phyloP scores from a whole-genome alignment of 768 basidiomycete genomes.

The Tephrocybe sp. region DNA sequence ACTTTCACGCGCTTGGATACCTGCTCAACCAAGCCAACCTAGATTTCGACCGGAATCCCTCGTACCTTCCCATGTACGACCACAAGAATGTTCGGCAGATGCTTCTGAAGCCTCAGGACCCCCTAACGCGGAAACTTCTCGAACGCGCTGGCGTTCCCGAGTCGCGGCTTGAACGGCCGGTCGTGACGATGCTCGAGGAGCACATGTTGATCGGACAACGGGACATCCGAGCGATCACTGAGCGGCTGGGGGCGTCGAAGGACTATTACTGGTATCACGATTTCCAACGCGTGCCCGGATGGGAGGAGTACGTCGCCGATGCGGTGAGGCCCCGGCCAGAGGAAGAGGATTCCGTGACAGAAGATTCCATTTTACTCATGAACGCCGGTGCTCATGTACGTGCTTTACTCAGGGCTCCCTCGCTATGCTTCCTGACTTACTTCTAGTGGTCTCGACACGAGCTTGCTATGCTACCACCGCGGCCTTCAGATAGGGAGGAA shows the following conservation, averaged over 20 bases:
- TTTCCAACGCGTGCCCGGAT: slow-evolving; percentile 25
- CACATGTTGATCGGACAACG: slow-evolving; percentile 26
- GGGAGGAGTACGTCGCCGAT: slow-evolving; percentile 25
- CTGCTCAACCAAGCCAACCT: slow-evolving; percentile 23
- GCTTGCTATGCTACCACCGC: slow-evolving; percentile 26
- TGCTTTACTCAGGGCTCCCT: not conserved
- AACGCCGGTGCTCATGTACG: slow-evolving; percentile 29
- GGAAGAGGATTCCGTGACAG: slow-evolving; percentile 23
- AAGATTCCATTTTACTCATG: slow-evolving; percentile 28
- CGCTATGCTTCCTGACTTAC: not conserved
- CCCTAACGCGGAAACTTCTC: slow-evolving; percentile 21
- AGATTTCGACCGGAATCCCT: slow-evolving; percentile 21
- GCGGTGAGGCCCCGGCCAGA: slow-evolving; percentile 18
- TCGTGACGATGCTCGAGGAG: slow-evolving; percentile 29
- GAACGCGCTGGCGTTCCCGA: slow-evolving; percentile 25
- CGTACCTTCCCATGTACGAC: slow-evolving; percentile 20
- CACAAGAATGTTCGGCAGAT: slow-evolving; percentile 26
- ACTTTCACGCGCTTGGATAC: slow-evolving; percentile 24
- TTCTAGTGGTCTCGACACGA: slow-evolving; percentile 28
- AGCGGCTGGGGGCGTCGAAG: slow-evolving; percentile 23
- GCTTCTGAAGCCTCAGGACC: slow-evolving; percentile 23
- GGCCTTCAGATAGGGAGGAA: slow-evolving; percentile 22
- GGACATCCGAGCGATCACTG: slow-evolving; percentile 27
- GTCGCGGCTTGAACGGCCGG: slow-evolving; percentile 25
- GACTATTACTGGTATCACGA: slow-evolving; percentile 25